These are phyloP conservation scores for Dryadomyces quercus-mongolicae DNA, from an alignment of 2,329 filamentous ascomycete species.

Conservation along the genomic window DNA sequence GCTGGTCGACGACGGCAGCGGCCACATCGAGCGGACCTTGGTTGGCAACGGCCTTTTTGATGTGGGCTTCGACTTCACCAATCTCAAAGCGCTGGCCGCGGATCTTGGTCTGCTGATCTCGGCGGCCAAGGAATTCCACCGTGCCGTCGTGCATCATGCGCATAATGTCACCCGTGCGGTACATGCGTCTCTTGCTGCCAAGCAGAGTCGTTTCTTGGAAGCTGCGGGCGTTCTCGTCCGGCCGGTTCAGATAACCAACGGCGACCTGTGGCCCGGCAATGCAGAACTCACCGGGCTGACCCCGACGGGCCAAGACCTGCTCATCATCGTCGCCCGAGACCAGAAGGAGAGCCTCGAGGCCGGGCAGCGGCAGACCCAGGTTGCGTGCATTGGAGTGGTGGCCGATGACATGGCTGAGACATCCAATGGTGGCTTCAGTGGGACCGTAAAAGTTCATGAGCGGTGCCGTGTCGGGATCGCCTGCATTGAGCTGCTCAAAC, in stretches of 20 bases:
- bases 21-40: slow-evolving; percentile 5
- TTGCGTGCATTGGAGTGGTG: slow-evolving; percentile 10
- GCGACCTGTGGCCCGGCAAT: slow-evolving; percentile 33
- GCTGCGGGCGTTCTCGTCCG: slow-evolving; percentile 6
- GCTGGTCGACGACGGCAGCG: slow-evolving; percentile 5
- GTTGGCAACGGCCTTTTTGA: slow-evolving; percentile 1
- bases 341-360: slow-evolving; percentile 10
- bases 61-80: slow-evolving; percentile 7
- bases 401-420: slow-evolving; percentile 5
- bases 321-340: slow-evolving; percentile 1
- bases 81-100: slow-evolving; percentile 10
- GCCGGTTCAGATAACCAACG: slow-evolving; percentile 27
- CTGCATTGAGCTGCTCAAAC: slow-evolving; percentile 40
- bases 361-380: slow-evolving; percentile 12
- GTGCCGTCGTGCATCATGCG: slow-evolving; percentile 9
- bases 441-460: slow-evolving; percentile 35
- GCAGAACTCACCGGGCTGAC: slow-evolving; percentile 24
- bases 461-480: slow-evolving; percentile 19
- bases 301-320: slow-evolving; percentile 10
- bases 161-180: slow-evolving; percentile 10
- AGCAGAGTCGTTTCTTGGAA: slow-evolving; percentile 5
- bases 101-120: slow-evolving; percentile 10
- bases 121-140: slow-evolving; percentile 9
- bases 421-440: slow-evolving; percentile 30
- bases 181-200: slow-evolving; percentile 5